Conservation (phyloP, 1,284 basidiomycete genomes). For the Agaricales sp. region DNA sequence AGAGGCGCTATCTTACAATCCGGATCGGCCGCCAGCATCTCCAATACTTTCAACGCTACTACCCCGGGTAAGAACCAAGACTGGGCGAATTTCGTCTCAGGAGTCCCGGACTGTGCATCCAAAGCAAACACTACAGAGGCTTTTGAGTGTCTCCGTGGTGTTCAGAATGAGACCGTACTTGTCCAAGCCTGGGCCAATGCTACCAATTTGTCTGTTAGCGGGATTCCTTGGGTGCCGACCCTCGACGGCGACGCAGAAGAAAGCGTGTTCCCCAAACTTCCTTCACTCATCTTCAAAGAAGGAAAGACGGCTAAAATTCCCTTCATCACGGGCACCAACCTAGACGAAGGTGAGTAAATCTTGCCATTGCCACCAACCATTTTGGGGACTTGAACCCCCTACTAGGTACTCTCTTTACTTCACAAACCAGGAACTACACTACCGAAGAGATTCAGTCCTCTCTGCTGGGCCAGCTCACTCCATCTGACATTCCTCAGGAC, state of each 20-base stretch:
- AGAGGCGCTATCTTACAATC: neutral
- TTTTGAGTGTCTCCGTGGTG: neutral
- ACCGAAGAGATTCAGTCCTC: constrained; percentile 2
- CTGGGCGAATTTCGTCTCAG: neutral
- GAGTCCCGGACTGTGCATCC: neutral
- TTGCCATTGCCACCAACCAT: neutral
- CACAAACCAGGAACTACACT: constrained; percentile 7
- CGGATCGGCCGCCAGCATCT: neutral
- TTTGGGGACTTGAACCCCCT: too few relatives aligned
- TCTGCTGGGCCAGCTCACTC: constrained; percentile 4
- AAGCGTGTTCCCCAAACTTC: neutral
- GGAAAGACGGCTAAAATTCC: neutral
- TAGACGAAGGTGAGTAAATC: constrained; percentile 1
- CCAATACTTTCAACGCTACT: neutral
- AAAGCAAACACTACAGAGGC: neutral
- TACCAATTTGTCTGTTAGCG: neutral
- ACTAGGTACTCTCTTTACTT: constrained; percentile 5
- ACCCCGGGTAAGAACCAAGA: neutral
- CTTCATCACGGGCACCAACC: neutral
- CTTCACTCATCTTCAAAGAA: neutral
- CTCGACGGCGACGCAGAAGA: neutral
- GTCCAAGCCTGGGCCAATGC: neutral
- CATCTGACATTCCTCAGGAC: neutral
- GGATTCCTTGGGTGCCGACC: neutral
- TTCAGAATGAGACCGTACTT: neutral